Percentiles rank a stretch among this genome's conserved stretches.
phyloP scores from a whole-genome alignment of 352 stramenopile species.

The Phytophthora boehmeriae region DNA sequence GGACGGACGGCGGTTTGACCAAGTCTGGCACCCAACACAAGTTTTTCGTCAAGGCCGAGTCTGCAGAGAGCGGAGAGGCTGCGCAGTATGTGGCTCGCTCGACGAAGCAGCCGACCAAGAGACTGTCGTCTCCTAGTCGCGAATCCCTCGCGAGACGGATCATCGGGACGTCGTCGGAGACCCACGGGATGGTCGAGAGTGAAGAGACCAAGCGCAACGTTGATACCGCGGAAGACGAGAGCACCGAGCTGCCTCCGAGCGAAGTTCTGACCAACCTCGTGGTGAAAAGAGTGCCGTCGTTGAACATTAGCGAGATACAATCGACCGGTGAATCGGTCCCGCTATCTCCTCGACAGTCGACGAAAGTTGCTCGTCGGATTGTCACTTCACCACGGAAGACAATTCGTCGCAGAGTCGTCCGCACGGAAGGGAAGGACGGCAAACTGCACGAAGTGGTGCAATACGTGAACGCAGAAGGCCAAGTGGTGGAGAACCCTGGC shows the following conservation, averaged over 20 bases:
- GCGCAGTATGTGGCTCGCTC: constrained; percentile 10
- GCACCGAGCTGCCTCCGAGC: constrained; percentile 2
- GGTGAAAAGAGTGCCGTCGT: constrained; percentile 24
- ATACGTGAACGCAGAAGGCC: constrained; percentile 24
- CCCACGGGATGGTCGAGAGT: constrained; percentile 20
- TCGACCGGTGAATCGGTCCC: constrained; percentile 7
- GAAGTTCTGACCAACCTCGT: constrained; percentile 23
- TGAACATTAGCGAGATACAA: constrained; percentile 1
- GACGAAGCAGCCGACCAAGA: constrained; percentile 35
- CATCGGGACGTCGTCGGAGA: constrained; percentile 7
- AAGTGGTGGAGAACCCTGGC: constrained; percentile 10
- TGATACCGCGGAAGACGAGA: constrained; percentile 11
- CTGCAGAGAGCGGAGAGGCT: not conserved
- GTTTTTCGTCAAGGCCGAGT: constrained; percentile 1
- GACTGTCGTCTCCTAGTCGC: constrained; percentile 38
- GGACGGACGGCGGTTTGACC: not conserved
- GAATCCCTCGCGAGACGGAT: constrained; percentile 28
- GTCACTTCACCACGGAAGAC: constrained; percentile 26
- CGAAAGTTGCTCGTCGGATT: constrained; percentile 24
- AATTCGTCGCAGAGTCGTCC: constrained; percentile 29
- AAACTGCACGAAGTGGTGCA: constrained; percentile 22
- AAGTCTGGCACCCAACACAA: not conserved
- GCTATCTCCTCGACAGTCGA: constrained; percentile 17
- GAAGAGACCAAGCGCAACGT: constrained; percentile 7
- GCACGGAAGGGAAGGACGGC: constrained; percentile 22